A percentile compares a stretch with the other conserved stretches of the same genome.
These are phyloP conservation scores for Podila clonocystis DNA, from an alignment of 192 early-diverging fungal species.

Conservation along the genomic window DNA sequence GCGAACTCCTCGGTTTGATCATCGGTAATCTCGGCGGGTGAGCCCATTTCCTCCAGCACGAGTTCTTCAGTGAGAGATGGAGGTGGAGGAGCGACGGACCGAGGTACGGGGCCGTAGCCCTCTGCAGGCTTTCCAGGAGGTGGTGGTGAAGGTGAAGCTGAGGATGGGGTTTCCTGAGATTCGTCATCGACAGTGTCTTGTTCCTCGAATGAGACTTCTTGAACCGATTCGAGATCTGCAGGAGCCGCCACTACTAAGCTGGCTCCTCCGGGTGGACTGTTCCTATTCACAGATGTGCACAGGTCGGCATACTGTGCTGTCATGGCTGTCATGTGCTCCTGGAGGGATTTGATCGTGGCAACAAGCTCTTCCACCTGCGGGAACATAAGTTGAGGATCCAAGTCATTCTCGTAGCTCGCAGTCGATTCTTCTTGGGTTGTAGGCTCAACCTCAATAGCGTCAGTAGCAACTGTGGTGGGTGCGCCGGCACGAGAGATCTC, in stretches of 20 bases:
- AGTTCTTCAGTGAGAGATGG: background rate
- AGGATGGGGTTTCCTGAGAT: background rate
- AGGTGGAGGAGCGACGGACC: background rate
- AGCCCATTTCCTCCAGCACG: background rate
- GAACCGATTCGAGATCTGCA: no score
- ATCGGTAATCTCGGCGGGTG: background rate
- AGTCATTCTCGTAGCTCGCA: background rate
- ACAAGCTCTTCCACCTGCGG: constrained; percentile 1
- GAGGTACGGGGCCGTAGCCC: background rate
- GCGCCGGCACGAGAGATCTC: background rate
- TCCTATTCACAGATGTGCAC: background rate
- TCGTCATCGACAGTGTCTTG: background rate
- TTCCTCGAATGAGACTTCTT: background rate
- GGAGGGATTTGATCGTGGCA: constrained; percentile 1
- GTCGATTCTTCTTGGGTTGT: background rate
- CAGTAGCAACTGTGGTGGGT: background rate
- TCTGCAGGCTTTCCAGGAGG: background rate
- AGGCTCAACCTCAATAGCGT: background rate
- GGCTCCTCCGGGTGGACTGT: no score
- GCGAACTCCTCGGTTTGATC: background rate
- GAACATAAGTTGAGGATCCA: background rate
- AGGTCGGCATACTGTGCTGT: constrained; percentile 14
- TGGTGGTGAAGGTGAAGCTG: background rate
- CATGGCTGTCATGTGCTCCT: constrained; percentile 6
- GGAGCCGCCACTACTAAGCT: no score